A percentile compares a stretch with the other conserved stretches of the same genome.
phyloP scores from a whole-genome alignment of 345 rosid species.

The Odontarrhena argentea region DNA sequence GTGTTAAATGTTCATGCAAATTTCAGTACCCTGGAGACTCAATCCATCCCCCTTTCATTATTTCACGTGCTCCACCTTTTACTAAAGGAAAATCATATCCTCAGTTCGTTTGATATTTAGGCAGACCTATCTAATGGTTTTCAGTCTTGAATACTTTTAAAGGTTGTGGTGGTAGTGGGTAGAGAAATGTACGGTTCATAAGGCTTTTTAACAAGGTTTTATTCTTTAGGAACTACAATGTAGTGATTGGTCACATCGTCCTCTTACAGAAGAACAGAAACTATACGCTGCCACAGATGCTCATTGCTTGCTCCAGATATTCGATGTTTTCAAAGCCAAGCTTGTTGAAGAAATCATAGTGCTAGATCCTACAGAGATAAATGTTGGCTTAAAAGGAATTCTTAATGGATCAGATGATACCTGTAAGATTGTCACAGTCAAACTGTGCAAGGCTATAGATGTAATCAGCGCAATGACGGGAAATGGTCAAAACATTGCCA shows the following conservation, averaged over 20 bases:
- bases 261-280: constrained; percentile 93
- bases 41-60: not conserved
- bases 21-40: not conserved
- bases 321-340: constrained; percentile 52
- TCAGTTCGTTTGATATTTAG: not conserved
- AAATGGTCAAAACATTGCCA: constrained; percentile 46
- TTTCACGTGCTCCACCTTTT: not conserved
- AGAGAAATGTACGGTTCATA: constrained; percentile 14
- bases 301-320: constrained; percentile 80
- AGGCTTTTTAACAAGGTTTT: constrained; percentile 34
- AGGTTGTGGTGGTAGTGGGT: constrained; percentile 25
- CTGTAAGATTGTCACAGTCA: constrained; percentile 42
- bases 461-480: constrained; percentile 60
- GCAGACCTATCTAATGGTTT: not conserved
- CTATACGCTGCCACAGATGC: constrained; percentile 87
- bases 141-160: constrained; percentile 24
- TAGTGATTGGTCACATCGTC: constrained; percentile 96
- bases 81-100: not conserved
- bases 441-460: constrained; percentile 57
- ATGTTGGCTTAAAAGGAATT: constrained; percentile 68
- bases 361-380: constrained; percentile 39
- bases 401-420: constrained; percentile 45
- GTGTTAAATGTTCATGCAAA: not conserved
- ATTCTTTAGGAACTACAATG: constrained; percentile 90
- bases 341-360: constrained; percentile 45